Base-by-base conservation (phyloP, 1,284 basidiomycete species). In the Naganishia sp. region DNA sequence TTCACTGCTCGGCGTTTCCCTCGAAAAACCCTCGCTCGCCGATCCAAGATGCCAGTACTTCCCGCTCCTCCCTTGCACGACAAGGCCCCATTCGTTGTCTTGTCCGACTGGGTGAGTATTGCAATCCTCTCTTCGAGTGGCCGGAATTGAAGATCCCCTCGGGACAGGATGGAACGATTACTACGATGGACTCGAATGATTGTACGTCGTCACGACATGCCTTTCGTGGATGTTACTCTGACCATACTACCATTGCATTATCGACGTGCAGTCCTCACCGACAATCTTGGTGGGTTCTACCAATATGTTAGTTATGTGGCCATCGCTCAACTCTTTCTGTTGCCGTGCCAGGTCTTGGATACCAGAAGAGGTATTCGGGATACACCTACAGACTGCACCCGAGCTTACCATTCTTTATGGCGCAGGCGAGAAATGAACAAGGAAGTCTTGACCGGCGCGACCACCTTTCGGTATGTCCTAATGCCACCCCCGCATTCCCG, bases 161-260 rank as follows among this genome's bases (percentile, higher is more conserved):
- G n/a, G 21, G 18, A 7, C 55, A 79, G 92, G 92, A 94, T 81
- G 92, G 92, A 73, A 95, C 91, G 25, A 94, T 94, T 79, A 94
- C 92, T 7, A 91, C 86, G 55, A 85, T 85, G 72, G 92, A 95
- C 79, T 92, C 90, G 23, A 95, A 95, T 79, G 93, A 95, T 75
- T 92, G 90, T 90, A 75, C 71, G 87, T 48, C 63, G 65, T 55
- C 15, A 55, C 31, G 33, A 48, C 48, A 23, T 59, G 28, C n/a
- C 56, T 55, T 36, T 54, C 52, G 65, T 15, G 44, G 15, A 44
- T 23, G 43, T 46, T 53, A 36, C 31, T 54, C 23, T 28, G 25
- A 46, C 9, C 36, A 7, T 44, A 49, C n/a, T 18, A 5, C 2
- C 16, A 6, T 57, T 0, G 31, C 13, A 3, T 5, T 49, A 43